These are phyloP conservation scores for Blepharisma stoltei DNA, from an alignment of 73 alveolate genomes.

Conservation along the genomic window DNA sequence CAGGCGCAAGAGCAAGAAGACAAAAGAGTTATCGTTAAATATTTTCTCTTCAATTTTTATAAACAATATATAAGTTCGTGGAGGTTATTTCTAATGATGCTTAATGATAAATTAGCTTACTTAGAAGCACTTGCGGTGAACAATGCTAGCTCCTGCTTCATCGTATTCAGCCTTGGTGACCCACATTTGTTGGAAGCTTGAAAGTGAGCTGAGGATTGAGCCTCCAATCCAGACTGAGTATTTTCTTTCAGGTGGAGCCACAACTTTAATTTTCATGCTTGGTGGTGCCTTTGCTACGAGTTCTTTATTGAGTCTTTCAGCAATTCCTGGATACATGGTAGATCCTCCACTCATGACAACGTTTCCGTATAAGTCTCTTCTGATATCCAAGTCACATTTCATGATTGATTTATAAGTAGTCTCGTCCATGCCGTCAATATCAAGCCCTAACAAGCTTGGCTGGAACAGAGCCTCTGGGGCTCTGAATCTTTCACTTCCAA, in stretches of 20 bases:
- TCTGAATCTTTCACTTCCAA: slow-evolving; percentile 49
- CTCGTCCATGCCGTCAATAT: slow-evolving; percentile 53
- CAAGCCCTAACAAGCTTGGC: slow-evolving; percentile 43
- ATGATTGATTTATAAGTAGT: slow-evolving; percentile 58
- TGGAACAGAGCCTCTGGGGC: slow-evolving; percentile 65
- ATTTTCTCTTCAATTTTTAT: too few species aligned
- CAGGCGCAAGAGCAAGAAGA: slow-evolving; percentile 89
- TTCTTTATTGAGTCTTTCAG: slow-evolving; percentile 70
- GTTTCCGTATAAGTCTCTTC: slow-evolving; percentile 69
- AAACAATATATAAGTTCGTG: too few species aligned
- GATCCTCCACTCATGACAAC: slow-evolving; percentile 85
- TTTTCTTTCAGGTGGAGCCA: slow-evolving; percentile 75
- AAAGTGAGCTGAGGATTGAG: slow-evolving; percentile 56
- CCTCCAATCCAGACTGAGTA: slow-evolving; percentile 81
- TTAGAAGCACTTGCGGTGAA: slow-evolving; percentile 91
- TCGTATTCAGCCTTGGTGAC: slow-evolving; percentile 95
- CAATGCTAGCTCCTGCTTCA: slow-evolving; percentile 93
- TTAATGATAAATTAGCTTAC: background rate
- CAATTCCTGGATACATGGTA: slow-evolving; percentile 71
- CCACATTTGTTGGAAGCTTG: slow-evolving; percentile 92
- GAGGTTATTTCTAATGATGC: too few species aligned
- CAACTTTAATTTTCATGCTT: slow-evolving; percentile 55
- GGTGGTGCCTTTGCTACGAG: slow-evolving; percentile 42
- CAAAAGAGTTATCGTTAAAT: slow-evolving; percentile 77
- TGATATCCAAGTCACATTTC: slow-evolving; percentile 63